These are phyloP conservation scores for Viola pubescens DNA, from an alignment of 441 rosid genomes.

Conservation along the genomic window DNA sequence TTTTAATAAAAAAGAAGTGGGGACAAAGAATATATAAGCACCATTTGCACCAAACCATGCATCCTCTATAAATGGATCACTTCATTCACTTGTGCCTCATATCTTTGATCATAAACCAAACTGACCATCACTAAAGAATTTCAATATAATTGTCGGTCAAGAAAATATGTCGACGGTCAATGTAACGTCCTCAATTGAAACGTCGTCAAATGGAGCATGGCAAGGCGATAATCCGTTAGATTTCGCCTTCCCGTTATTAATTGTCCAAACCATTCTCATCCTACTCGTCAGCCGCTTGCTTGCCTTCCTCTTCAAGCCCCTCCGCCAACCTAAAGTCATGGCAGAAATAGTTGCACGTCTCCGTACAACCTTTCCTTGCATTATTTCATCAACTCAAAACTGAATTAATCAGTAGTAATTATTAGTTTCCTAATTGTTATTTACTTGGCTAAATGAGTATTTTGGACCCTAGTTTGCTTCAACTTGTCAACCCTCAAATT, in stretches of 20 bases:
- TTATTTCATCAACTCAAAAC: neutral
- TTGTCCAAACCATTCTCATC: constrained; percentile 6
- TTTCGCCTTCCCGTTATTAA: constrained; percentile 12
- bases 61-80: too few species aligned
- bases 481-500: too few species aligned
- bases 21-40: too few species aligned
- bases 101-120: too few species aligned
- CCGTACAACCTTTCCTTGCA: neutral
- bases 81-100: too few species aligned
- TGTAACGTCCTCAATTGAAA: constrained; percentile 4
- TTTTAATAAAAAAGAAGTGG: too few species aligned
- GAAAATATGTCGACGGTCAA: neutral
- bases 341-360: constrained; percentile 11
- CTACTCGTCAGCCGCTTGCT: constrained; percentile 7
- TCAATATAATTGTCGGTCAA: too few species aligned
- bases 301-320: constrained; percentile 13
- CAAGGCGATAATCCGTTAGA: constrained; percentile 16
- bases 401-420: neutral
- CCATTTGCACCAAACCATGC: too few species aligned
- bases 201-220: constrained; percentile 15
- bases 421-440: neutral
- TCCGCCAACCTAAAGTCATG: constrained; percentile 15
- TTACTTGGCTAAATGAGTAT: neutral
- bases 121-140: too few species aligned
- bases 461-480: too few species aligned